phyloP scores from a whole-genome alignment of 2,329 filamentous ascomycete species.

The Diplodia seriata region DNA sequence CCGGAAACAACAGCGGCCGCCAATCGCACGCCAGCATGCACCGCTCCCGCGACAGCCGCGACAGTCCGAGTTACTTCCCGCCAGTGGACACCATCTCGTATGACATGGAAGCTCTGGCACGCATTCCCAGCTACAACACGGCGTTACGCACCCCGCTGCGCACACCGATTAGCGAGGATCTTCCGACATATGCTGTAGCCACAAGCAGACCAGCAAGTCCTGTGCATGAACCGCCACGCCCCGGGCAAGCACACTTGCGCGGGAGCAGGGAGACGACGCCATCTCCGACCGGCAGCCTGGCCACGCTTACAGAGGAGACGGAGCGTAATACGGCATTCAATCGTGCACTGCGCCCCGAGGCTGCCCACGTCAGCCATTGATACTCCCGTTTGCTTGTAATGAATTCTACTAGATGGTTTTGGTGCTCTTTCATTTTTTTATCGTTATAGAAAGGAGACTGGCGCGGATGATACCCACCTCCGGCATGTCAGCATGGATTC shows the following conservation, averaged over 20 bases:
- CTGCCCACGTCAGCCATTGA: slow-evolving; percentile 21
- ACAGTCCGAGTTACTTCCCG: slow-evolving; percentile 28
- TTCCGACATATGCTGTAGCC: slow-evolving; percentile 56
- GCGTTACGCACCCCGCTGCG: slow-evolving; percentile 55
- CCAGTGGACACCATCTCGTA: slow-evolving; percentile 43
- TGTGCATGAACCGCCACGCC: slow-evolving; percentile 31
- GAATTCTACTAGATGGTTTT: not conserved
- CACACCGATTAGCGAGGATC: slow-evolving; percentile 51
- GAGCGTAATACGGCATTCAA: slow-evolving; percentile 45
- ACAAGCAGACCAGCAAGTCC: slow-evolving; percentile 53
- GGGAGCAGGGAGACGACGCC: slow-evolving; percentile 44
- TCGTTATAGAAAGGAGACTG: slow-evolving; percentile 30
- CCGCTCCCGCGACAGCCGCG: slow-evolving; percentile 13
- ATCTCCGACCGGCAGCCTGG: slow-evolving; percentile 44
- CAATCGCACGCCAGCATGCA: slow-evolving; percentile 37
- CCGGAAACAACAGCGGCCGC: slow-evolving; percentile 24
- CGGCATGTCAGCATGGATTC: slow-evolving; percentile 30
- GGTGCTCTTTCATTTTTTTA: not conserved
- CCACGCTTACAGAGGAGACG: slow-evolving; percentile 48
- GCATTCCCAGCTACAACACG: slow-evolving; percentile 60
- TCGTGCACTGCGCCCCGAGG: slow-evolving; percentile 28
- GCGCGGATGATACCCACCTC: slow-evolving; percentile 33
- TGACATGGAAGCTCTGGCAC: slow-evolving; percentile 55
- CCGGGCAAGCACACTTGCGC: slow-evolving; percentile 37
- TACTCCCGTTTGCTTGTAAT: slow-evolving; percentile 12